Conservation (phyloP, 805 yeast genomes). For the Jamesozyma jinghongensis region DNA sequence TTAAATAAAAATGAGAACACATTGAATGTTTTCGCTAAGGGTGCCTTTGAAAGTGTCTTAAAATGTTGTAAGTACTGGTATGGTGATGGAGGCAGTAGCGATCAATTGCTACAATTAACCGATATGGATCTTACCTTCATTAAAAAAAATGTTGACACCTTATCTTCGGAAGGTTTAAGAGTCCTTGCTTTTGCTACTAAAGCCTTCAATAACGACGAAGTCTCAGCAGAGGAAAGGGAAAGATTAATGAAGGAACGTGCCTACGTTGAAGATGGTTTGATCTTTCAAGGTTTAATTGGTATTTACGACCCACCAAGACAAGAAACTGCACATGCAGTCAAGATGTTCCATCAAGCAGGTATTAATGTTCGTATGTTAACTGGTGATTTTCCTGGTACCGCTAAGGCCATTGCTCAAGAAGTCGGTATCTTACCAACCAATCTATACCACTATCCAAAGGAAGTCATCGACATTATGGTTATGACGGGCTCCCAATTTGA, state of each 20-base stretch:
- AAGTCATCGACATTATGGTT: slow-evolving; percentile 47
- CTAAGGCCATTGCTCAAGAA: slow-evolving; percentile 73
- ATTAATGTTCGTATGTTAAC: slow-evolving; percentile 98
- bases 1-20: slow-evolving; percentile 49
- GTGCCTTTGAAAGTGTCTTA: slow-evolving; percentile 77
- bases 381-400: slow-evolving; percentile 86
- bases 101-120: slow-evolving; percentile 41
- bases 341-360: slow-evolving; percentile 77
- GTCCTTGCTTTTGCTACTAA: slow-evolving; percentile 67
- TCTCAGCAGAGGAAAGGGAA: slow-evolving; percentile 23
- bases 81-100: slow-evolving; percentile 47
- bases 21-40: slow-evolving; percentile 64
- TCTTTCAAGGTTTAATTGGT: slow-evolving; percentile 80
- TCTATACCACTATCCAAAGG: slow-evolving; percentile 30
- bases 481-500: slow-evolving; percentile 83
- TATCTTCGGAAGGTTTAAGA: slow-evolving; percentile 80
- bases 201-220: slow-evolving; percentile 27
- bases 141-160: slow-evolving; percentile 44
- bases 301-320: slow-evolving; percentile 98
- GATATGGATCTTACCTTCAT: slow-evolving; percentile 41
- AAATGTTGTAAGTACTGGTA: slow-evolving; percentile 51
- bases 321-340: slow-evolving; percentile 66
- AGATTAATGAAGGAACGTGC: slow-evolving; percentile 21
- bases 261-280: slow-evolving; percentile 48
- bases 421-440: slow-evolving; percentile 76